Evolutionary conservation across 148 eudicot genomes (phyloP), one percentile per base, ranked within the genome.

Genomic region (Arbutus unedo): DNA sequence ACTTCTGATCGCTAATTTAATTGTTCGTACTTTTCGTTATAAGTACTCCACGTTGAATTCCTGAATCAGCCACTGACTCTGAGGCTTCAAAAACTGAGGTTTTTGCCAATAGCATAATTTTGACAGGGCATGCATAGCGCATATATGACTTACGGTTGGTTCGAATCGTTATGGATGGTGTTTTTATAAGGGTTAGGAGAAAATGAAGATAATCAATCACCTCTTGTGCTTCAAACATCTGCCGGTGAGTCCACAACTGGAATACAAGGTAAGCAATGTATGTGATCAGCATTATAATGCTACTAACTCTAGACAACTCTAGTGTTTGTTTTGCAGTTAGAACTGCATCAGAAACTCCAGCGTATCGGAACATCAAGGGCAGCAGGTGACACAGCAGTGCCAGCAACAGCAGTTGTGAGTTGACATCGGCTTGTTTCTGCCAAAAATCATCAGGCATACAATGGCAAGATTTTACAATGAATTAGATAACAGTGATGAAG

Each of bases 391-490:
- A 96, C 41, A 94, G 79, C 80, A 96, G 57, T 53, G 91, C 98
- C 90, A 96, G 82, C 83, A 96, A 82, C 85, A 96, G 74, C 1
- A 96, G 89, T 21, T 88, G 83, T n/a, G 89, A 80, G 80, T 96
- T 96, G 80, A 91, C 97, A 82, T 96, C 98, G 15, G 95, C 95
- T 91, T 96, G 98, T 87, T 88, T 92, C 98, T 96, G 98, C 82
- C 15, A 45, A 74, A 74, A 31, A 70, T 11, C 44, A 6, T 57
- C 14, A 50, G 38, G 38, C 38, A 1, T 31, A 31, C 38, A 31
- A 31, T 31, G 38, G 38, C 38, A 31, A 31, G 38, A 31, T 31
- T 31, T 31, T 31, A 31, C 38, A 31, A 31, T 31, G 38, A 31
- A 31, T 31, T 31, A 31, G 0, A 31, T 31, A 31, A 31, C 38